A percentile compares a stretch with the other conserved stretches of the same genome.
Evolutionary conservation across 1,284 basidiomycete genomes (phyloP).

Genomic region (Cryptococcus amylolentus): DNA sequence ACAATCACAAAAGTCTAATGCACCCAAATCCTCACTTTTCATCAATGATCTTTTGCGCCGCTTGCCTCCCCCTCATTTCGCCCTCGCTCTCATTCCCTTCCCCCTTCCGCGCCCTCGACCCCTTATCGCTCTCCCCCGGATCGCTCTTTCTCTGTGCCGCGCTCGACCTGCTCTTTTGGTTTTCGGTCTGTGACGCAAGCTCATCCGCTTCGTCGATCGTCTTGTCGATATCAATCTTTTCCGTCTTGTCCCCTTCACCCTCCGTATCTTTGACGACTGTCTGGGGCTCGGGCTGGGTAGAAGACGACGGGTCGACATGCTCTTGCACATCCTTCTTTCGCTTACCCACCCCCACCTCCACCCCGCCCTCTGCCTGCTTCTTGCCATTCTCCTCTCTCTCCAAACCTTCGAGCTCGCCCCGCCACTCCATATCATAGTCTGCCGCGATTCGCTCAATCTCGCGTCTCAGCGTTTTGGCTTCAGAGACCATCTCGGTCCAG

Average conservation of each 20-base stretch:
- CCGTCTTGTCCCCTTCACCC: slow-evolving; percentile 6
- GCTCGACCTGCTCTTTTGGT: slow-evolving; percentile 24
- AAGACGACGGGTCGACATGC: not conserved
- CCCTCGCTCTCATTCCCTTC: slow-evolving; percentile 20
- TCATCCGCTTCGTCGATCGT: slow-evolving; percentile 45
- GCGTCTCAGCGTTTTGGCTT: slow-evolving; percentile 54
- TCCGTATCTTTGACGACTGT: not conserved
- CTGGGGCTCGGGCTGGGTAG: not conserved
- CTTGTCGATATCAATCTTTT: slow-evolving; percentile 36
- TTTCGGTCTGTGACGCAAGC: slow-evolving; percentile 31
- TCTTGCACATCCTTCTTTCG: not conserved
- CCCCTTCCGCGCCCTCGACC: slow-evolving; percentile 6
- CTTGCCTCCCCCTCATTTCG: slow-evolving; percentile 15
- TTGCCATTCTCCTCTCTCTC: slow-evolving; percentile 1
- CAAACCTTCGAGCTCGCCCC: slow-evolving; percentile 42
- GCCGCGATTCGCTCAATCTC: slow-evolving; percentile 61
- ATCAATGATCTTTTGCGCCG: slow-evolving; percentile 9
- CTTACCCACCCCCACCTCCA: not conserved
- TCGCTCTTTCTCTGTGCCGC: slow-evolving; percentile 26
- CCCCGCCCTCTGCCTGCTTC: slow-evolving; percentile 8
- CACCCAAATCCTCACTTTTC: not conserved
- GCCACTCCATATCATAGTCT: slow-evolving; percentile 59
- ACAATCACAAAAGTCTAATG: not conserved
- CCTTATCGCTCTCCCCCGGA: slow-evolving; percentile 9
- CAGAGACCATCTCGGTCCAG: slow-evolving; percentile 58